A percentile compares a stretch with the other conserved stretches of the same genome.
Evolutionary conservation across 805 yeast genomes (phyloP).

Genomic region (Candida endomychidarum): DNA sequence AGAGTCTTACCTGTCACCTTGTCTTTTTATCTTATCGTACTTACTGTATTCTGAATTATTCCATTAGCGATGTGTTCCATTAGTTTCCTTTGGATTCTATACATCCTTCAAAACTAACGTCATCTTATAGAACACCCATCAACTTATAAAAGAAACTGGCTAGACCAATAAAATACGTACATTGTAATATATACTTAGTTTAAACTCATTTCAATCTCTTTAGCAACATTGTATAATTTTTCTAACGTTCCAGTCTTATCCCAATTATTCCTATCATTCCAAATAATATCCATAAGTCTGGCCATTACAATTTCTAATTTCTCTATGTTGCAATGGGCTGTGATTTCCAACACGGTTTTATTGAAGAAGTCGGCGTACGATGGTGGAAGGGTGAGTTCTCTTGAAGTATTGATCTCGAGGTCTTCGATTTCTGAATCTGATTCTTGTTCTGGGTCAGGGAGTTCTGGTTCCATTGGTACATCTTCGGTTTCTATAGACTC

Average conservation of each 20-base stretch:
- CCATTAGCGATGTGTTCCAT: too few species aligned
- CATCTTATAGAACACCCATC: neutral
- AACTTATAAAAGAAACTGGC: too few species aligned
- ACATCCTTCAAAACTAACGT: too few species aligned
- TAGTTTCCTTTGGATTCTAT: too few species aligned
- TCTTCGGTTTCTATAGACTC: neutral
- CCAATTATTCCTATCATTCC: conserved; percentile 59
- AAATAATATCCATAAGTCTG: conserved; percentile 64
- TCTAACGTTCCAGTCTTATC: conserved; percentile 42
- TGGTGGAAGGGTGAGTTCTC: conserved; percentile 5
- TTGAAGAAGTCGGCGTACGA: conserved; percentile 23
- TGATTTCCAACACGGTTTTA: conserved; percentile 25
- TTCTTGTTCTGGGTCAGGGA: conserved; percentile 3
- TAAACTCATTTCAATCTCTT: conserved; percentile 13
- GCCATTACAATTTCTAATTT: conserved; percentile 52
- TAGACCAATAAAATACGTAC: too few species aligned
- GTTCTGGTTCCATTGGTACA: conserved; percentile 1
- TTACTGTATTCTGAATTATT: too few species aligned
- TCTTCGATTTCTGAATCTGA: conserved; percentile 39
- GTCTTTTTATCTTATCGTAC: too few species aligned
- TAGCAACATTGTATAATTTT: conserved; percentile 26
- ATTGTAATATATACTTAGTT: conserved; percentile 6
- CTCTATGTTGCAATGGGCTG: conserved; percentile 37
- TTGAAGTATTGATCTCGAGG: conserved; percentile 5
- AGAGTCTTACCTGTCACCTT: too few species aligned